Percentiles rank a stretch among this genome's conserved stretches.
These are phyloP conservation scores for Pinus tabuliformis DNA, from an alignment of 75 land plant species.

Conservation along the genomic window DNA sequence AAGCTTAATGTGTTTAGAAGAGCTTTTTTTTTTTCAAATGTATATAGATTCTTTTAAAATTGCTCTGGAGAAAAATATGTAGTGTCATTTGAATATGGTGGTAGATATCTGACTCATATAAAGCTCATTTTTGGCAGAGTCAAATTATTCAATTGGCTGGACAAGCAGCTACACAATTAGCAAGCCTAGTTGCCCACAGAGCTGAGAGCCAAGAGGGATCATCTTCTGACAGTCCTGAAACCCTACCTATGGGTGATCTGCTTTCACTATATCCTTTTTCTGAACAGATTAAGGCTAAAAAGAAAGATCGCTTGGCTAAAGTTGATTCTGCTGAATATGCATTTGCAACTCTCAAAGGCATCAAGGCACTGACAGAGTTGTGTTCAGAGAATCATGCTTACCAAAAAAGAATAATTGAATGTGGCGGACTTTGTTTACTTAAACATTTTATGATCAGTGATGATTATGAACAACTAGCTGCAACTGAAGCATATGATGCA, in stretches of 20 bases:
- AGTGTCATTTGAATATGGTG: not conserved
- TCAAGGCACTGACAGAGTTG: slow-evolving; percentile 86
- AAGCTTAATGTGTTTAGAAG: not conserved
- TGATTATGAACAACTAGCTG: slow-evolving; percentile 88
- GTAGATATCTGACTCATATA: not conserved
- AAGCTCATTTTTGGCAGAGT: slow-evolving; percentile 52
- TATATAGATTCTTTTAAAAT: not conserved
- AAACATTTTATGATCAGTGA: slow-evolving; percentile 71
- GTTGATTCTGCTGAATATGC: slow-evolving; percentile 74
- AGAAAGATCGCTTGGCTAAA: slow-evolving; percentile 30
- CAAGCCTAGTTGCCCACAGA: slow-evolving; percentile 58
- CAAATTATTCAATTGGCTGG: slow-evolving; percentile 74
- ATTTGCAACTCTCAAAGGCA: slow-evolving; percentile 67
- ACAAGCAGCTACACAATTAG: slow-evolving; percentile 54
- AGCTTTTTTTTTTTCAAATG: not conserved
- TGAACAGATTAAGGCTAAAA: slow-evolving; percentile 30
- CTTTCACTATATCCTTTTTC: slow-evolving; percentile 64
- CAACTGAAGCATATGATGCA: slow-evolving; percentile 62
- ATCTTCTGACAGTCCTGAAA: slow-evolving; percentile 31
- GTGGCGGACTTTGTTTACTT: slow-evolving; percentile 76
- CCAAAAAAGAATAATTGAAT: slow-evolving; percentile 59
- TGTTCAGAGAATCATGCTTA: slow-evolving; percentile 61
- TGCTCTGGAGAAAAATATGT: not conserved
- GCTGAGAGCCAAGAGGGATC: slow-evolving; percentile 35
- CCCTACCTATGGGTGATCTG: slow-evolving; percentile 55